Evolutionary conservation across 805 yeast species (phyloP).

Genomic region (Ogataea neopini): DNA sequence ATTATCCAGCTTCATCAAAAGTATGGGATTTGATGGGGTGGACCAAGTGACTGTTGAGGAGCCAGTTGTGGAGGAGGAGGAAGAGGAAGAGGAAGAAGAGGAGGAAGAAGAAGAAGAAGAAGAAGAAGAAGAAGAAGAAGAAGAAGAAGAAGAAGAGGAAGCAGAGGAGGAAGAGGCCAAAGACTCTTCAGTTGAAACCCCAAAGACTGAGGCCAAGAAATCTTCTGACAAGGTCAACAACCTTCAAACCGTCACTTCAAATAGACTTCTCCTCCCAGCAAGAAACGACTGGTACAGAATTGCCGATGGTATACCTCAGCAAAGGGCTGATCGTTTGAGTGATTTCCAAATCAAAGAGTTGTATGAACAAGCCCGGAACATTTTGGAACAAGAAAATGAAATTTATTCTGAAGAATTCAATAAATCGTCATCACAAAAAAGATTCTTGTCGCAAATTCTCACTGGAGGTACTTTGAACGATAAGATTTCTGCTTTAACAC

Average conservation of each 20-base stretch:
- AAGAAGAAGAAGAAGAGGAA: conserved; percentile 38
- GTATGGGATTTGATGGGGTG: neutral
- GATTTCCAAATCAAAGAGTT: conserved; percentile 61
- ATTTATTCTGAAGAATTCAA: conserved; percentile 71
- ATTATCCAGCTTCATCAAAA: conserved; percentile 21
- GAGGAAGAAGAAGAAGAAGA: conserved; percentile 41
- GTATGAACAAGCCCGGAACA: conserved; percentile 61
- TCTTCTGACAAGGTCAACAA: conserved; percentile 31
- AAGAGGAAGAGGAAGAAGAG: conserved; percentile 36
- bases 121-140: conserved; percentile 38
- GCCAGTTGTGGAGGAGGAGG: no score
- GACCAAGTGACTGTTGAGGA: no score
- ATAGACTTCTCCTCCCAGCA: conserved; percentile 58
- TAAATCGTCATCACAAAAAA: conserved; percentile 75
- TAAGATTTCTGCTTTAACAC: conserved; percentile 91
- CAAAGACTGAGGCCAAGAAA: conserved; percentile 11
- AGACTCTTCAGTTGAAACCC: conserved; percentile 31
- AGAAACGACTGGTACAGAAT: conserved; percentile 76
- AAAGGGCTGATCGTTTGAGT: conserved; percentile 40
- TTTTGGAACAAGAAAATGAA: conserved; percentile 70
- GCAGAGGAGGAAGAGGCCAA: conserved; percentile 34
- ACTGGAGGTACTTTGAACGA: conserved; percentile 92
- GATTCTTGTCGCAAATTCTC: conserved; percentile 85
- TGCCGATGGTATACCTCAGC: conserved; percentile 38
- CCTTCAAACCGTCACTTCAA: conserved; percentile 53